Evolutionary conservation across 2,329 filamentous ascomycete genomes (phyloP), one percentile per base, ranked within the genome.

Genomic region (Penicillium sp.): DNA sequence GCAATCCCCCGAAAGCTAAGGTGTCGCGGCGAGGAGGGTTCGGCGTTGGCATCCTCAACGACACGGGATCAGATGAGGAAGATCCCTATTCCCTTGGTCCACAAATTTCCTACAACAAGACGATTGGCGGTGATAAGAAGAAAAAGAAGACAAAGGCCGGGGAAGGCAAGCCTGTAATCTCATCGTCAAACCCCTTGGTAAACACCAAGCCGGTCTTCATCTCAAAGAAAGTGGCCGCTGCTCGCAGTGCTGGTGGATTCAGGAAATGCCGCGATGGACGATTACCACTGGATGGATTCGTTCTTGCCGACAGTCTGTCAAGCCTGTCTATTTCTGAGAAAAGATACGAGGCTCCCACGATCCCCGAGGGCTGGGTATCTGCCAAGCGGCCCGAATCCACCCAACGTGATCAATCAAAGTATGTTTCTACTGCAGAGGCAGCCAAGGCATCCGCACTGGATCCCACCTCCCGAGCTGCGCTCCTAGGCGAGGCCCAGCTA

Each of bases 61-160:
- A 96, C 52, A 93, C 84, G 14, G 90, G 89, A 8, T 96, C 91
- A 4, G 93, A 97, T 52, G 90, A 96, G 31, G 93, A 97, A 56
- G 90, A 96, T 57, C 86, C 88, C 0, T 97, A 95, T 60, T 86
- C 91, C 42, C 83, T 97, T 37, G 91, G 91, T 0, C 93, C 93
- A 0, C 84, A 82, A 51, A 94, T 96, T 61, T 87, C 84, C 9
- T 95, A 94, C 65, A 94, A 87, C 54, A 80, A 83, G 27, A 76
- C 84, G 4, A 80, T 96, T 44, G 89, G 87, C 13, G 85, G 83
- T 0, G 84, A 90, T 48, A 94, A 87, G 64, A 85, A 84, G 62
- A 90, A 87, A 61, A 86, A 79, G 55, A 82, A 84, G 58, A 80
- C 79, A 42, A 74, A 74, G 43, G 30, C 43, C 1, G 61, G 60